These are phyloP conservation scores for Ilex asprella DNA, from an alignment of 257 asterid species.

Conservation along the genomic window DNA sequence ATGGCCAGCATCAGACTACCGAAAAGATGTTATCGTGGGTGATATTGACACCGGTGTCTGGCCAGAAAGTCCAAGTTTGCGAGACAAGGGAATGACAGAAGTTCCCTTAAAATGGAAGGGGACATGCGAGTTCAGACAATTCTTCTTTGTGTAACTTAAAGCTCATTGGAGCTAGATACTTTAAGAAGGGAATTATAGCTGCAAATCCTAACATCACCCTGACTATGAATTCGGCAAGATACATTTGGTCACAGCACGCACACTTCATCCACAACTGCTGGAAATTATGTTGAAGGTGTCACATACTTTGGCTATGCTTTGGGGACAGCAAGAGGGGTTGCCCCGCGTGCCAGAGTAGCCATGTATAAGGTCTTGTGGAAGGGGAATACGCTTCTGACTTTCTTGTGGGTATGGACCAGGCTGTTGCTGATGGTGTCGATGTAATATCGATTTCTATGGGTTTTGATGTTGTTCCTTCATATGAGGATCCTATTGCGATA, in stretches of 20 bases:
- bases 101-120: constrained; percentile 44
- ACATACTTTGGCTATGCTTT: background rate
- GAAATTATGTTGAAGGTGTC: background rate
- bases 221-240: constrained; percentile 23
- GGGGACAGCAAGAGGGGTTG: background rate
- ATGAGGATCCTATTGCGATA: constrained; percentile 36
- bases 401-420: constrained; percentile 49
- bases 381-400: constrained; percentile 34
- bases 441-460: constrained; percentile 36
- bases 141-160: constrained; percentile 35
- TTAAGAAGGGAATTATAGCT: constrained; percentile 35
- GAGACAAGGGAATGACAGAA: constrained; percentile 38
- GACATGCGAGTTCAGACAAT: constrained; percentile 28
- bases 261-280: background rate
- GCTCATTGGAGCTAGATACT: constrained; percentile 36
- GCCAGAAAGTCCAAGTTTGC: constrained; percentile 44
- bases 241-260: background rate
- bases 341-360: background rate
- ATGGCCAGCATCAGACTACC: constrained; percentile 48
- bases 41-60: constrained; percentile 44
- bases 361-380: background rate
- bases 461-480: constrained; percentile 4
- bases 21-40: constrained; percentile 38
- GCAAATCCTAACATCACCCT: constrained; percentile 18
- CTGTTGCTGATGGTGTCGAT: constrained; percentile 7